Base-by-base conservation (phyloP, 2,329 filamentous ascomycete genomes). In the Colletotrichum sp. region DNA sequence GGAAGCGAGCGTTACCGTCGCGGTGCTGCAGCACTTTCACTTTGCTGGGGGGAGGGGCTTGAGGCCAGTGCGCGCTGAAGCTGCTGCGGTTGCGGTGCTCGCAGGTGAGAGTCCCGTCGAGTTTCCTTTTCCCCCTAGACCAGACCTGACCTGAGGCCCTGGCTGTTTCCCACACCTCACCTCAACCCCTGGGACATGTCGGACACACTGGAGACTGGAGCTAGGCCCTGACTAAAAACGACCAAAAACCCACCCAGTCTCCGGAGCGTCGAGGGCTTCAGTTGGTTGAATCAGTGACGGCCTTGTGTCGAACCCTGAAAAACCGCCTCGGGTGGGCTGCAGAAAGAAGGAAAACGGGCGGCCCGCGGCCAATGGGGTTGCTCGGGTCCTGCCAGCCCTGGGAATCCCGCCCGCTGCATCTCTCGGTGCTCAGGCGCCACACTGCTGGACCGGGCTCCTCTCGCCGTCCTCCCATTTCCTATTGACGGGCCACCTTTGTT, bases 401-500 rank as follows among this genome's bases (percentile, higher is more conserved):
- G 43, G 43, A 52, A 52, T 52, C n/a, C 43, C 43, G 43, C 61
- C 64, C 24, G 66, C 73, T 73, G 73, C 70, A 73, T 34, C 64
- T 68, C 58, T 72, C 57, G 73, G 73, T 60, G 38, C 55, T 55
- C 43, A 52, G 61, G 67, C 67, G 72, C 72, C 72, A 74, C 67
- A 74, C 57, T 18, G 21, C 61, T 71, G 48, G 52, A 6, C 15
- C 48, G 15, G 57, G 43, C 72, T 60, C 70, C 73, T 73, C 69
- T n/a, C 43, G 48, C 55, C 32, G 18, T 68, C 73, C 73, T 73
- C 32, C 73, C 13, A 73, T 75, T 73, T 75, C 73, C 70, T 48
- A 57, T 55, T 24, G 65, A 26, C 36, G 36, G 36, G 36, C n/a
- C 48, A 67, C 48, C 32, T 69, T 43, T 52, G 13, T 30, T 63